Percentiles rank a stretch among this genome's conserved stretches.
These are phyloP conservation scores for Fusarium sp. DNA, from an alignment of 2,329 filamentous ascomycete species.

Conservation along the genomic window DNA sequence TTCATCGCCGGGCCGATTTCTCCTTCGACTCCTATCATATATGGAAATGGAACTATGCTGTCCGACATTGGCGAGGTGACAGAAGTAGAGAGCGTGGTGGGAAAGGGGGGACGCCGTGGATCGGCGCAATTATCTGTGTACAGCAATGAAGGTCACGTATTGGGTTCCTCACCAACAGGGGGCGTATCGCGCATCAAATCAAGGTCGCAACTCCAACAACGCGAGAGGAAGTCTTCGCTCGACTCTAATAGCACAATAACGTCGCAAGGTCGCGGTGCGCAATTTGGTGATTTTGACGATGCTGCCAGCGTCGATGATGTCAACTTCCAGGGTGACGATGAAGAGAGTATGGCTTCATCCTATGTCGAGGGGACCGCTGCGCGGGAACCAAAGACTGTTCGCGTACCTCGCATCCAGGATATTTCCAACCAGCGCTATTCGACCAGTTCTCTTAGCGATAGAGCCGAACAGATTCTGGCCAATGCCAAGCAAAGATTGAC, in stretches of 20 bases:
- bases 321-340: conserved; percentile 75
- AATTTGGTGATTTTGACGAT: conserved; percentile 73
- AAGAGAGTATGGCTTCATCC: conserved; percentile 72
- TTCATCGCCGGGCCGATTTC: conserved; percentile 61
- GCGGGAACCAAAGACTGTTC: conserved; percentile 33
- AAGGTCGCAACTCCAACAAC: conserved; percentile 57
- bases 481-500: conserved; percentile 92
- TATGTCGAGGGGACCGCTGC: conserved; percentile 62
- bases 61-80: conserved; percentile 73
- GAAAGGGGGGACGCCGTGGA: conserved; percentile 56
- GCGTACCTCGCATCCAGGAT: conserved; percentile 30
- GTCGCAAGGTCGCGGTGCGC: conserved; percentile 60
- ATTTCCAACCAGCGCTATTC: conserved; percentile 71
- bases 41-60: conserved; percentile 76
- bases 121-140: conserved; percentile 52
- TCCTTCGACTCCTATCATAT: conserved; percentile 73
- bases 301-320: conserved; percentile 72
- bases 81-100: conserved; percentile 64
- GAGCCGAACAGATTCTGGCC: conserved; percentile 89
- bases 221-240: conserved; percentile 66
- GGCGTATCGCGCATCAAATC: conserved; percentile 59
- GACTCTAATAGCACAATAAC: conserved; percentile 73
- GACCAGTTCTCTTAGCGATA: conserved; percentile 79
- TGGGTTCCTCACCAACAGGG: conserved; percentile 61
- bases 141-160: conserved; percentile 52